These are phyloP conservation scores for Kwoniella shivajii DNA, from an alignment of 1,284 basidiomycete species.

Conservation along the genomic window DNA sequence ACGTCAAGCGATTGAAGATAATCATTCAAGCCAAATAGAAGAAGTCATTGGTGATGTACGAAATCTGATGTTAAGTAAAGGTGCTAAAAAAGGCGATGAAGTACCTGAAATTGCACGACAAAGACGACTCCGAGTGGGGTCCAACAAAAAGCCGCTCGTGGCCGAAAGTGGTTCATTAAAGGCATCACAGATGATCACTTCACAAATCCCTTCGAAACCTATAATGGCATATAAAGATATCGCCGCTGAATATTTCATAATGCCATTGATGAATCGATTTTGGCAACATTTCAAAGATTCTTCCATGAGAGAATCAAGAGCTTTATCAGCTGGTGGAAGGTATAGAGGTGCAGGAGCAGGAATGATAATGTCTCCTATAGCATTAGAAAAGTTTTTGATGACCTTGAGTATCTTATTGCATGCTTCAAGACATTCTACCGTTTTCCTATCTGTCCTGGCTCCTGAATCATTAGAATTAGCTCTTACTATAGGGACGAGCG, in stretches of 20 bases:
- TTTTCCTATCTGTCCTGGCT: constrained; percentile 76
- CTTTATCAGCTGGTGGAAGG: constrained; percentile 57
- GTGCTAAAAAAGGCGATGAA: constrained; percentile 50
- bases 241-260: constrained; percentile 81
- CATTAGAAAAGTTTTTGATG: constrained; percentile 72
- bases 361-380: constrained; percentile 72
- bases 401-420: constrained; percentile 81
- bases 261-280: constrained; percentile 85
- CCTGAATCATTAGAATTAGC: constrained; percentile 81
- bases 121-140: constrained; percentile 68
- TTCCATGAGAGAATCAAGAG: constrained; percentile 70
- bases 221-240: constrained; percentile 65
- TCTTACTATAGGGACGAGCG: constrained; percentile 70
- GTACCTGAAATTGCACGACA: constrained; percentile 67
- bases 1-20: not conserved
- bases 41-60: constrained; percentile 39
- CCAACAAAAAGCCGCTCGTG: constrained; percentile 24
- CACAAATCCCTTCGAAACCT: constrained; percentile 18
- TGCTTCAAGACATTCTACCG: constrained; percentile 72
- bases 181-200: constrained; percentile 36
- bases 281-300: constrained; percentile 86
- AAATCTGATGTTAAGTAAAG: constrained; percentile 41
- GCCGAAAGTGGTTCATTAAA: constrained; percentile 31
- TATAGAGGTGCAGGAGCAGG: constrained; percentile 76
- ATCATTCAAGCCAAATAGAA: constrained; percentile 33